Conservation (phyloP, 2,329 filamentous ascomycete genomes). For the Hypomyces perniciosus region DNA sequence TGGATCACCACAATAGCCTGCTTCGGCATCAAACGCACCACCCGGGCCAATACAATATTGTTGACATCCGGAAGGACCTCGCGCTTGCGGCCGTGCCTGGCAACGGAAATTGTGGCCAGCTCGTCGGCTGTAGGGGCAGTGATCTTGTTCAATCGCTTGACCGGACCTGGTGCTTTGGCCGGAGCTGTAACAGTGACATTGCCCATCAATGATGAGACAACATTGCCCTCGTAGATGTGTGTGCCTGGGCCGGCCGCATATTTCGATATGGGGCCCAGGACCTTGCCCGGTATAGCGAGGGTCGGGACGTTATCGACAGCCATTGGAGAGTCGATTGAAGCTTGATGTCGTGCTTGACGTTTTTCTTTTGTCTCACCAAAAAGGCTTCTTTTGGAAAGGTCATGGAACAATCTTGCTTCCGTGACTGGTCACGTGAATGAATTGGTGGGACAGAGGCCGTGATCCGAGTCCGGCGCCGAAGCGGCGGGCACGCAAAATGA, state of each 20-base stretch:
- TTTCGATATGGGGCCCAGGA: conserved; percentile 61
- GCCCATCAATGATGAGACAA: conserved; percentile 80
- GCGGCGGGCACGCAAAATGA: not conserved
- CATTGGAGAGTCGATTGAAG: conserved; percentile 17
- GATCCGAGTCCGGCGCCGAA: not conserved
- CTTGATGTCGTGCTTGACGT: not conserved
- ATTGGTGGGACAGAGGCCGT: not conserved
- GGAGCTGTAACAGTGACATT: conserved; percentile 52
- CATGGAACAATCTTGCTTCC: conserved; percentile 2
- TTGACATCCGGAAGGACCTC: conserved; percentile 78
- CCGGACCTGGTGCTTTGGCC: conserved; percentile 41
- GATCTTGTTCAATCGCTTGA: conserved; percentile 55
- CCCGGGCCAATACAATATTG: conserved; percentile 73
- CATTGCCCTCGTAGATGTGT: conserved; percentile 67
- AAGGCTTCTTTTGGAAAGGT: no score
- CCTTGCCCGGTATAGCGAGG: conserved; percentile 74
- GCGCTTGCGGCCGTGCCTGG: conserved; percentile 45
- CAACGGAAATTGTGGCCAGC: conserved; percentile 52
- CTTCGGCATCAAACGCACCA: conserved; percentile 77
- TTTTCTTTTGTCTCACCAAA: not conserved
- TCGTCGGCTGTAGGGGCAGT: conserved; percentile 37
- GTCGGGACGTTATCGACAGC: conserved; percentile 35
- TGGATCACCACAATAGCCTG: conserved; percentile 85
- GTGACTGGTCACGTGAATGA: no score
- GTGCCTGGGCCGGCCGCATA: conserved; percentile 76